A percentile compares a stretch with the other conserved stretches of the same genome.
phyloP scores from a whole-genome alignment of 2,329 filamentous ascomycete genomes.

The Fusarium napiforme region DNA sequence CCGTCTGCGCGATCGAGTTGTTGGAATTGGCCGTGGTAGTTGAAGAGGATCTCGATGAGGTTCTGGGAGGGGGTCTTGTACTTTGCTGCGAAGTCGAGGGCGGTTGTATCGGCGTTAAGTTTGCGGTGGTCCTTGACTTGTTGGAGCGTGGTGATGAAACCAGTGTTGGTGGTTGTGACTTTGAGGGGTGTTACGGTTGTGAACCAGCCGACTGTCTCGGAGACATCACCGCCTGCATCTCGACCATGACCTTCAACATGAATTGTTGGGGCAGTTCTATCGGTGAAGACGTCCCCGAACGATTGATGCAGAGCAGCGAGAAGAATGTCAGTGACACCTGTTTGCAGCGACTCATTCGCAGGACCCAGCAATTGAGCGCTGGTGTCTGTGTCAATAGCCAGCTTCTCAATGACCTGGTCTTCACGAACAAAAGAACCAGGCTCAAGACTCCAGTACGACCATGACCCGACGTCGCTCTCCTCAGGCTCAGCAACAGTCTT shows the following conservation, averaged over 20 bases:
- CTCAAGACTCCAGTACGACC: not conserved
- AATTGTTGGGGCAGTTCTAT: not conserved
- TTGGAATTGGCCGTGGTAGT: conserved; percentile 3
- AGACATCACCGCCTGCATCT: not conserved
- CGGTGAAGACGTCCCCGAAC: not conserved
- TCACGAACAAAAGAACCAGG: not conserved
- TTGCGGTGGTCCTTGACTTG: not conserved
- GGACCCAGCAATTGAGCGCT: not conserved
- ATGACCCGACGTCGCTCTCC: rapidly evolving
- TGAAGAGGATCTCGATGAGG: not conserved
- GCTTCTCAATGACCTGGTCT: not conserved
- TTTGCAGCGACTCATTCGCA: not conserved
- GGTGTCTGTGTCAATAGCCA: not conserved
- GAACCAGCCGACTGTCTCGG: not conserved
- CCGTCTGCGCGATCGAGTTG: not conserved
- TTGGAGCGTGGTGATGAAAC: not conserved
- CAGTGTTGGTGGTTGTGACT: not conserved
- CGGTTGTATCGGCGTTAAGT: not conserved
- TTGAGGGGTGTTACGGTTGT: not conserved
- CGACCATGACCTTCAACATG: not conserved
- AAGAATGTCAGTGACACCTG: not conserved
- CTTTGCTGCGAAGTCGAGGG: not conserved
- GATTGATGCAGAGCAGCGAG: not conserved
- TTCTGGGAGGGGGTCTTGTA: not conserved
- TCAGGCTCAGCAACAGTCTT: rapidly evolving